Evolutionary conservation across 208 protist genomes (phyloP).

Genomic region (Trypanosoma avium): DNA sequence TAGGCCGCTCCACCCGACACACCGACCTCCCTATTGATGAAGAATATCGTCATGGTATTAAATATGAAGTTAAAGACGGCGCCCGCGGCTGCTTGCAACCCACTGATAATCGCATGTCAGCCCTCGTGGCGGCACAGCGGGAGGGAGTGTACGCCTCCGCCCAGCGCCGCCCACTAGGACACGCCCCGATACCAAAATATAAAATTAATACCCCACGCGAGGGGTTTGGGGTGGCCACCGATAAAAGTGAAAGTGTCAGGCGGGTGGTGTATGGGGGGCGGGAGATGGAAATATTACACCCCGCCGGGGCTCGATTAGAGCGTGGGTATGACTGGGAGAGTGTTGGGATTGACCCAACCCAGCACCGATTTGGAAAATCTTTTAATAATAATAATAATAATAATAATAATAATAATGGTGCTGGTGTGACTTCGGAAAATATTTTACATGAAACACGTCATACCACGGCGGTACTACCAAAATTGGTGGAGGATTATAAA

Average conservation of each 20-base stretch:
- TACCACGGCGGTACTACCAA: conserved; percentile 52
- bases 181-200: conserved; percentile 33
- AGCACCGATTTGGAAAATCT: conserved; percentile 64
- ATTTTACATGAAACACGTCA: conserved; percentile 15
- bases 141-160: conserved; percentile 59
- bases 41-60: conserved; percentile 46
- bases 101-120: conserved; percentile 56
- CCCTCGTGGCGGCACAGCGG: conserved; percentile 66
- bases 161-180: conserved; percentile 60
- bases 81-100: conserved; percentile 68
- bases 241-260: conserved; percentile 53
- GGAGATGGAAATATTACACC: conserved; percentile 50
- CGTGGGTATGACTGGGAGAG: conserved; percentile 81
- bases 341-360: conserved; percentile 66
- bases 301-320: conserved; percentile 49
- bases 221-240: conserved; percentile 59
- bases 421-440: conserved; percentile 15
- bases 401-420: not conserved
- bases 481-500: conserved; percentile 63
- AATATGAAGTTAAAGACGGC: conserved; percentile 23
- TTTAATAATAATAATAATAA: not conserved
- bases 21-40: conserved; percentile 47
- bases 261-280: conserved; percentile 48
- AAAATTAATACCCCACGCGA: conserved; percentile 41
- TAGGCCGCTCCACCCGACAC: too few relatives aligned